These are phyloP conservation scores for Hypoxylon sp. DNA, from an alignment of 2,329 filamentous ascomycete genomes.

Conservation along the genomic window DNA sequence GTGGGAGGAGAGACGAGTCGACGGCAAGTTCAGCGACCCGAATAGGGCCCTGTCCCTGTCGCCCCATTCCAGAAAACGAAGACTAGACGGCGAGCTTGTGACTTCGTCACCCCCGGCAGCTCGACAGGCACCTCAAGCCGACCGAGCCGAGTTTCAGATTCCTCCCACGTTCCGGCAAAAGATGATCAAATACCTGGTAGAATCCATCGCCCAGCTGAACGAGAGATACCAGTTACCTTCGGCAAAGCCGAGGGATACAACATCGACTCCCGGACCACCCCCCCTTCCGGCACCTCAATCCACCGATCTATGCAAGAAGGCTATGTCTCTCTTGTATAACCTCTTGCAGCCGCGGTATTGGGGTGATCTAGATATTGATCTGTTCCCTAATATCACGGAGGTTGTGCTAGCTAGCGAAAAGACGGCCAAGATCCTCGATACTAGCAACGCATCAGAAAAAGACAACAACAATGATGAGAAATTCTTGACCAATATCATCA, in stretches of 20 bases:
- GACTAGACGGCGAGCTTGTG: slow-evolving; percentile 69
- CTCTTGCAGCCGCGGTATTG: slow-evolving; percentile 87
- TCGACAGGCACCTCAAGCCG: slow-evolving; percentile 55
- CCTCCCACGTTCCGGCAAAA: slow-evolving; percentile 73
- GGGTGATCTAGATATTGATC: slow-evolving; percentile 89
- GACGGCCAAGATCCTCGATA: slow-evolving; percentile 65
- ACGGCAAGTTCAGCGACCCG: slow-evolving; percentile 58
- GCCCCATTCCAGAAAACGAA: slow-evolving; percentile 77
- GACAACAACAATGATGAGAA: slow-evolving; percentile 85
- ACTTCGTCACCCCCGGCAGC: slow-evolving; percentile 63
- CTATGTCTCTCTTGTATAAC: slow-evolving; percentile 81
- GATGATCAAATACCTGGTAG: slow-evolving; percentile 93
- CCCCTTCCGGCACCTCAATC: slow-evolving; percentile 60
- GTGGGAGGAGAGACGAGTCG: slow-evolving; percentile 88
- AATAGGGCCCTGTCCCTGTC: slow-evolving; percentile 66
- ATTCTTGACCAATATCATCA: slow-evolving; percentile 87
- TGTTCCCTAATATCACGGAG: slow-evolving; percentile 90
- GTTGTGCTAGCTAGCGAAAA: slow-evolving; percentile 85
- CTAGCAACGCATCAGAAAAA: slow-evolving; percentile 66
- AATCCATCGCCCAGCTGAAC: slow-evolving; percentile 89
- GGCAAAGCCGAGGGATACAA: slow-evolving; percentile 67
- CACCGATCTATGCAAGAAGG: slow-evolving; percentile 85
- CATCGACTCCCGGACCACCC: slow-evolving; percentile 53
- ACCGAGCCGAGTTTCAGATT: slow-evolving; percentile 72
- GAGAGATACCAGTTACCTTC: slow-evolving; percentile 84